Conservation (phyloP, 306 rosid species). For the Gleditsia sinensis region DNA sequence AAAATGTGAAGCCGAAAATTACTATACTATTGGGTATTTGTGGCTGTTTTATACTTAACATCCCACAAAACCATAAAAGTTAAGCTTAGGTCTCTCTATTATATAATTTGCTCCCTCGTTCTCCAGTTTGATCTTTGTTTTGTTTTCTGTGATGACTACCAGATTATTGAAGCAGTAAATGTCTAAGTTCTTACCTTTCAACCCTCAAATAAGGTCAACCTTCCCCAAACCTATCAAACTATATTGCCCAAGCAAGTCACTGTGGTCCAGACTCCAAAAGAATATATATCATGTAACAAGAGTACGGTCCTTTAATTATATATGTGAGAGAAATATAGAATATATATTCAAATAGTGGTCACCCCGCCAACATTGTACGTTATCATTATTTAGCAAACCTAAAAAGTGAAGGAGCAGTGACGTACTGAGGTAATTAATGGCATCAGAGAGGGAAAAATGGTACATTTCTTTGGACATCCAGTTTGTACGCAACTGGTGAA, state of each 20-base stretch:
- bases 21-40: no score
- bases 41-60: background rate
- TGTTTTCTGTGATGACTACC: background rate
- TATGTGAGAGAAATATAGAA: background rate
- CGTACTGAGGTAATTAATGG: background rate
- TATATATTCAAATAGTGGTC: background rate
- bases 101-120: no score
- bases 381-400: background rate
- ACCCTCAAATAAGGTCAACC: no score
- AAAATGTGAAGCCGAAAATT: background rate
- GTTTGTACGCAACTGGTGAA: background rate
- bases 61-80: background rate
- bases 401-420: background rate
- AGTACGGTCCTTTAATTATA: background rate
- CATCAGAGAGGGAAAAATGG: background rate
- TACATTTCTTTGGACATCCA: slow-evolving; percentile 9
- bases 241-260: background rate
- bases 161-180: background rate
- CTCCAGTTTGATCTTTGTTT: background rate
- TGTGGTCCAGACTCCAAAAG: background rate
- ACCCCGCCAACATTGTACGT: background rate
- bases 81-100: no score
- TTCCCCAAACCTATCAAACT: background rate
- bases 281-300: background rate
- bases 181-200: background rate